Evolutionary conservation across 305 asterid genomes (phyloP).

Genomic region (Fraxinus sp.): DNA sequence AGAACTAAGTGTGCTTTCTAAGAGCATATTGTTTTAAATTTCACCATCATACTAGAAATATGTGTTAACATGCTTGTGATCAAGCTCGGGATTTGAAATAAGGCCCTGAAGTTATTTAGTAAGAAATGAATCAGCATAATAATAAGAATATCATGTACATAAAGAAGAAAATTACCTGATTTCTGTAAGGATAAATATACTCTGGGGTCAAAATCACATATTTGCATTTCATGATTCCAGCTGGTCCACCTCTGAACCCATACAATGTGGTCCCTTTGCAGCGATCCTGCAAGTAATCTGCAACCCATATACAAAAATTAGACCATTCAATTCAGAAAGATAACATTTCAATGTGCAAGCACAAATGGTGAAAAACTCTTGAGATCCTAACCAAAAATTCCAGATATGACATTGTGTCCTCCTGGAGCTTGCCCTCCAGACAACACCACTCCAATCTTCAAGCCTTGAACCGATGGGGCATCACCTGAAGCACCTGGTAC

Average conservation of each 20-base stretch:
- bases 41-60: neutral
- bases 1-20: neutral
- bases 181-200: slow-evolving; percentile 86
- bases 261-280: slow-evolving; percentile 92
- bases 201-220: slow-evolving; percentile 71
- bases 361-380: slow-evolving; percentile 4
- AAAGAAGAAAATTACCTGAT: slow-evolving; percentile 56
- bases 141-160: neutral
- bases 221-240: slow-evolving; percentile 94
- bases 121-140: neutral
- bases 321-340: slow-evolving; percentile 15
- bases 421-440: slow-evolving; percentile 99
- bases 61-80: neutral
- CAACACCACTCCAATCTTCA: slow-evolving; percentile 91
- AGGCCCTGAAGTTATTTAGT: neutral
- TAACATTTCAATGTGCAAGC: neutral
- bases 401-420: slow-evolving; percentile 97
- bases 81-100: slow-evolving; percentile 7
- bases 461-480: slow-evolving; percentile 25
- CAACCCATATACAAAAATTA: slow-evolving; percentile 22
- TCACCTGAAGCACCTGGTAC: slow-evolving; percentile 58
- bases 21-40: neutral
- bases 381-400: slow-evolving; percentile 69
- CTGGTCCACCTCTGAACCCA: slow-evolving; percentile 98
- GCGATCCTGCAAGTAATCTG: slow-evolving; percentile 87